Percentiles rank a stretch among this genome's conserved stretches.
These are phyloP conservation scores for Typha latifolia DNA, from an alignment of 176 grass and related monocot genomes.

Conservation along the genomic window DNA sequence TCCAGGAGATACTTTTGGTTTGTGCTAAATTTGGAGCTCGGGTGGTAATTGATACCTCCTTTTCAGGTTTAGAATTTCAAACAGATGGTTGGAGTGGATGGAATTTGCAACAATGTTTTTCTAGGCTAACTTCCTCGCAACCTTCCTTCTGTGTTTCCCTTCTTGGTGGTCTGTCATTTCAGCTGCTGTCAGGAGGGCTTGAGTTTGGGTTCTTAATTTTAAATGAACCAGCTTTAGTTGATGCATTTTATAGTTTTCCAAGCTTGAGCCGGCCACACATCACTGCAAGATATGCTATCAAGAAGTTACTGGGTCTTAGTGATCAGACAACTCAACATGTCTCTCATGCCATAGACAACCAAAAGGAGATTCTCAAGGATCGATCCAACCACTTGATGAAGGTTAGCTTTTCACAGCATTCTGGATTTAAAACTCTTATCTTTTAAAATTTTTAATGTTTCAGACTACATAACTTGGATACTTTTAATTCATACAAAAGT, in stretches of 20 bases:
- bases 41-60: conserved; percentile 84
- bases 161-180: conserved; percentile 72
- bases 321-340: conserved; percentile 50
- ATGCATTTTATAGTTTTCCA: conserved; percentile 60
- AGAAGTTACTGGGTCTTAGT: conserved; percentile 57
- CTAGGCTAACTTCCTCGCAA: conserved; percentile 22
- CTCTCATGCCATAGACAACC: conserved; percentile 36
- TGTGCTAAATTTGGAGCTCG: conserved; percentile 71
- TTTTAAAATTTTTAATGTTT: not conserved
- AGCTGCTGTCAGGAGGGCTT: conserved; percentile 58
- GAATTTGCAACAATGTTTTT: conserved; percentile 54
- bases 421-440: not conserved
- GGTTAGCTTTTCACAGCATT: conserved; percentile 23
- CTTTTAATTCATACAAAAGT: too few species aligned
- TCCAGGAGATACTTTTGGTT: conserved; percentile 53
- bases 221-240: conserved; percentile 44
- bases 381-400: conserved; percentile 36
- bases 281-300: conserved; percentile 78
- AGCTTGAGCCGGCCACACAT: conserved; percentile 62
- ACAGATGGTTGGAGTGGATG: conserved; percentile 37
- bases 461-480: too few species aligned
- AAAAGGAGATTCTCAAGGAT: conserved; percentile 49
- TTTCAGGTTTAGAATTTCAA: conserved; percentile 84
- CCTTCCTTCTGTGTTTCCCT: conserved; percentile 47
- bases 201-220: conserved; percentile 81